A percentile compares a stretch with the other conserved stretches of the same genome.
phyloP scores from a whole-genome alignment of 148 eudicot species.

The Vaccinium macrocarpon region DNA sequence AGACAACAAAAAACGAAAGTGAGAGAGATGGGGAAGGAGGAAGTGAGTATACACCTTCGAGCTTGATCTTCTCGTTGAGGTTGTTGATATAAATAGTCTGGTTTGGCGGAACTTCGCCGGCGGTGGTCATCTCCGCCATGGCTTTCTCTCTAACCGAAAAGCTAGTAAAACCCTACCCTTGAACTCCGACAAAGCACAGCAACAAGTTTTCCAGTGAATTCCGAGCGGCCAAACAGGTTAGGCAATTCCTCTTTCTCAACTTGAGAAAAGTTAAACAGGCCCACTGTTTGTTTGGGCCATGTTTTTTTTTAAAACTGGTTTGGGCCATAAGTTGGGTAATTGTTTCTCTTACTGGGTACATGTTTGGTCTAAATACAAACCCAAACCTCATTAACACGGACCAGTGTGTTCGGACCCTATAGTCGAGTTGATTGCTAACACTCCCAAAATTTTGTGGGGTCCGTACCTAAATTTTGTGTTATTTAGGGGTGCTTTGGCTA shows the following conservation, averaged over 20 bases:
- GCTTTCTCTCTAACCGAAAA: neutral
- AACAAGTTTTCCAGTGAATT: neutral
- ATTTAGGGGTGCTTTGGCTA: no score
- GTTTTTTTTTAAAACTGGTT: neutral
- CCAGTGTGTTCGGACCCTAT: no score
- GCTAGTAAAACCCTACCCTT: neutral
- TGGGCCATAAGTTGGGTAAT: neutral
- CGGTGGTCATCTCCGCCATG: slow-evolving; percentile 64
- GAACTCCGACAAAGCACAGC: neutral
- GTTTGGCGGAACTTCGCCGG: slow-evolving; percentile 53
- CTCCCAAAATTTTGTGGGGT: no score
- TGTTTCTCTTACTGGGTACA: neutral
- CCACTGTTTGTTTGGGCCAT: neutral
- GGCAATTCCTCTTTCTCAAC: neutral
- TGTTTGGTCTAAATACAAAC: neutral
- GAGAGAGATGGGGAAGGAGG: neutral
- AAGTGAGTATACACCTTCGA: slow-evolving; percentile 53
- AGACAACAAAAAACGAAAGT: slow-evolving; percentile 16
- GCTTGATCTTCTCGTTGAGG: slow-evolving; percentile 88
- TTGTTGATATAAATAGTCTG: slow-evolving; percentile 90
- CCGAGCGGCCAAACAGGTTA: neutral
- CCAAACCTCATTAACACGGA: neutral
- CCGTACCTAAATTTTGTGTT: no score
- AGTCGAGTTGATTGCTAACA: no score
- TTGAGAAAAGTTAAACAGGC: neutral